Base-by-base conservation (phyloP, 768 basidiomycete genomes). In the Leucosporidium scottii region DNA sequence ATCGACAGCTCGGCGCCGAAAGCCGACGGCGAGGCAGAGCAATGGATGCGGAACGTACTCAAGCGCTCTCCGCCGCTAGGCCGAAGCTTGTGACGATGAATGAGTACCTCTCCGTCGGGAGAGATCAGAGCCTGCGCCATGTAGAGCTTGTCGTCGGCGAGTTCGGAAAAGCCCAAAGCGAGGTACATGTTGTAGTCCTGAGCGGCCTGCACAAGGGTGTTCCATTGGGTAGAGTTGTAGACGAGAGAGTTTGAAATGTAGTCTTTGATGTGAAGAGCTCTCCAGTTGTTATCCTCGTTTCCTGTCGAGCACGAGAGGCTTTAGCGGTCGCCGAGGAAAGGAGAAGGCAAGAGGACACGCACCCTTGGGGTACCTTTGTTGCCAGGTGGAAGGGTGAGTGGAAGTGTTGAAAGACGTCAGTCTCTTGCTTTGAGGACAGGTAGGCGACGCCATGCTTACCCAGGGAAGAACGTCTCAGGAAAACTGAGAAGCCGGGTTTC, bases 1-100 rank as follows among this genome's bases (percentile, higher is more conserved):
- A n/a, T n/a, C n/a, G 34, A 36, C 34, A 12, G 12, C 12, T 36
- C 34, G 34, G 34, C 34, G 34, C 34, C 34, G 34, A 36, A 12
- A 12, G 5, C 34, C 12, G n/a, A n/a, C 34, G 34, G 34, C 6
- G 34, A 5, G 5, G 5, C 34, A 36, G 12, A 36, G 12, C 34
- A 12, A 12, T 12, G 34, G 12, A 36, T 12, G 12, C 5, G 34
- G 6, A 36, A 36, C 34, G 6, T 36, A 36, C 34, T 36, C 34
- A 50, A n/a, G 2, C 68, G 51, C 68, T 68, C 67, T 9, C 36
- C 17, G 13, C 61, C 63, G 15, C 59, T 61, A 21, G 68, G 68
- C 5, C 68, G 51, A 39, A 69, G 68, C 64, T 69, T 69, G 54
- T 64, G 63, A 5, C 68, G 59, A 27, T 69, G 68, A 47, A 69